Base-by-base conservation (phyloP, 345 rosid species). In the Trapa bicornis region DNA sequence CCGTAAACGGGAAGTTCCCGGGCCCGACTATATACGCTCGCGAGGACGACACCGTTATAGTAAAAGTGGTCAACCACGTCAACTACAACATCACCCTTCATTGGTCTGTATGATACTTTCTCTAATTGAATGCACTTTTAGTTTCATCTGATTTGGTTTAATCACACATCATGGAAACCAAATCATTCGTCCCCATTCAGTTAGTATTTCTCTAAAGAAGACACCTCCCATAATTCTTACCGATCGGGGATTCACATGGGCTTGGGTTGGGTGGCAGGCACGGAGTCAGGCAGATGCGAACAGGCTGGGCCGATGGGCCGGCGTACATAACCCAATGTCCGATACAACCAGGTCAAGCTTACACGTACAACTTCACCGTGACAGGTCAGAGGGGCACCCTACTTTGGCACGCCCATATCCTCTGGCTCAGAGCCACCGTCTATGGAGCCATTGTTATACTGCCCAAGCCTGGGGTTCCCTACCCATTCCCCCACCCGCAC, bases 291-390 rank as follows among this genome's bases (percentile, higher is more conserved):
- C 98, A 93, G 37, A 41, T 90, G 48, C 65, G 97, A 61, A 89
- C 87, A 0, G 87, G 94, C 6, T 93, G 97, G 98, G 91, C 97
- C 0, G 97, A 88, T 50, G 97, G 98, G 22, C 93, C 97, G 0
- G 98, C 98, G 0, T 92, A 84, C 76, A 84, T 92, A 71, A 92
- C 98, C 15, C 98, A 92, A 65, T 92, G 98, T 70, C 96, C 98
- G 11, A 83, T 92, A 38, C 87, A 85, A 71, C 87, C 96, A 7
- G 87, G 93, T 42, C 92, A 87, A 39, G 71, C 45, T 50, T 92
- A 68, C 64, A 72, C 86, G 0, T 86, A 92, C 82, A 89, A 89
- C 68, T 92, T 89, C 78, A 88, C 89, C 3, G 38, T 88, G 29
- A 79, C 87, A 0, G 97, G 97, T 10, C 96, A 89, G 57, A 82